A percentile compares a stretch with the other conserved stretches of the same genome.
These are phyloP conservation scores for Neurospora sp. DNA, from an alignment of 495 filamentous ascomycete species.

Conservation along the genomic window DNA sequence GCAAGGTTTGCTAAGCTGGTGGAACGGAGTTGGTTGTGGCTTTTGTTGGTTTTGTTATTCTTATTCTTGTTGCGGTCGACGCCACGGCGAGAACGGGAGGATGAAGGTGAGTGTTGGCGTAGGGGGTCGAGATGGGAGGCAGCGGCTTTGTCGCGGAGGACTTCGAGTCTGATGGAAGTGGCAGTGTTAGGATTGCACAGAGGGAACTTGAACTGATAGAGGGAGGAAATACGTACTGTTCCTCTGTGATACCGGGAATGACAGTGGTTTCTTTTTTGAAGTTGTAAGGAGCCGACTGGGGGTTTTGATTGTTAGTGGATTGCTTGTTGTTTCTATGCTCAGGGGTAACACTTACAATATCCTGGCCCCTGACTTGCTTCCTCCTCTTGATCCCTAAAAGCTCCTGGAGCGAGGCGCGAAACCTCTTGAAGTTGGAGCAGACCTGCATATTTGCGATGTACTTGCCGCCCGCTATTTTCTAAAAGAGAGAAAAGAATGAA, in stretches of 20 bases:
- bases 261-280: constrained; percentile 30
- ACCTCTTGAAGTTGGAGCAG: constrained; percentile 14
- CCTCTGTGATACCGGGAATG: constrained; percentile 31
- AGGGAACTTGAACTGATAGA: not conserved
- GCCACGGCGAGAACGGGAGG: not conserved
- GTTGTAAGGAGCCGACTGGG: constrained; percentile 35
- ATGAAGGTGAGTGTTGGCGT: not conserved
- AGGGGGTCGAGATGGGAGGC: constrained; percentile 22
- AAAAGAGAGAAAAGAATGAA: not conserved
- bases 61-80: not conserved
- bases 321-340: not conserved
- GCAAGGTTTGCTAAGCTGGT: not conserved
- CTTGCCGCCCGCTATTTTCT: not conserved
- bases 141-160: constrained; percentile 34
- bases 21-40: not conserved
- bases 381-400: constrained; percentile 9
- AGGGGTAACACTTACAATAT: constrained; percentile 12
- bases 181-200: not conserved
- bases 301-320: constrained; percentile 10
- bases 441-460: constrained; percentile 7
- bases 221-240: constrained; percentile 25
- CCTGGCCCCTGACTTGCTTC: constrained; percentile 9
- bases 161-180: constrained; percentile 17
- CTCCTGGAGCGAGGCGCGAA: constrained; percentile 16
- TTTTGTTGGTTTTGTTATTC: not conserved